Conservation (phyloP, 164 flowering plant species). For the Platanus orientalis region DNA sequence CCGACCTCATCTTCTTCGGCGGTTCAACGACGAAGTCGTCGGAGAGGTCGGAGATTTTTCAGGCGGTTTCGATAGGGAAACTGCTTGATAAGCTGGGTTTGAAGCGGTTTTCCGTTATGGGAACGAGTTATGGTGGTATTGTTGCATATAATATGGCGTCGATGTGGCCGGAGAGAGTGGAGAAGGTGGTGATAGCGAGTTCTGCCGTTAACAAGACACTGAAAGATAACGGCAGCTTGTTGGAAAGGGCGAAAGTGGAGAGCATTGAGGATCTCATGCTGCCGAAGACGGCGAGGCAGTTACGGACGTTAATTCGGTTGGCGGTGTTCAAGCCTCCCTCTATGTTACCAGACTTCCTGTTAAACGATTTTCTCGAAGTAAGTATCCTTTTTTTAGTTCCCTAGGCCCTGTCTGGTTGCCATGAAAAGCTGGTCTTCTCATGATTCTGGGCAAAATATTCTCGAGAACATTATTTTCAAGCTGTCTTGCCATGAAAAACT, state of each 20-base stretch:
- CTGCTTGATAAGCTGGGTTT: conserved; percentile 45
- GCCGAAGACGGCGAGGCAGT: conserved; percentile 39
- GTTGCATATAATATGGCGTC: conserved; percentile 68
- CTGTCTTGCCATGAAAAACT: no score
- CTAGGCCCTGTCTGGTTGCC: no score
- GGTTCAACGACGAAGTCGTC: conserved; percentile 41
- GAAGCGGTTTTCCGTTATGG: conserved; percentile 25
- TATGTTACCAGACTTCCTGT: conserved; percentile 47
- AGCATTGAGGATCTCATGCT: conserved; percentile 49
- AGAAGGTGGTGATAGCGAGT: conserved; percentile 69
- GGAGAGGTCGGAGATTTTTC: conserved; percentile 60
- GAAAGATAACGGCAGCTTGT: conserved; percentile 33
- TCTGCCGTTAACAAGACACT: conserved; percentile 49
- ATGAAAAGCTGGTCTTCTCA: no score
- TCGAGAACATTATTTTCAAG: no score
- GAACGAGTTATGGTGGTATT: conserved; percentile 36
- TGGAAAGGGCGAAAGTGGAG: conserved; percentile 39
- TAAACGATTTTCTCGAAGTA: conserved; percentile 50
- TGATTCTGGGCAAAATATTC: no score
- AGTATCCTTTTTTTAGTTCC: no score
- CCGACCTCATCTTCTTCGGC: conserved; percentile 79
- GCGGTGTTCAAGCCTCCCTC: conserved; percentile 21
- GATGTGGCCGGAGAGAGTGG: conserved; percentile 54
- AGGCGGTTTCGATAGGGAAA: conserved; percentile 47
- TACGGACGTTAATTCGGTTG: conserved; percentile 34